Evolutionary conservation across 441 rosid genomes (phyloP).

Genomic region (Eruca vesicaria): DNA sequence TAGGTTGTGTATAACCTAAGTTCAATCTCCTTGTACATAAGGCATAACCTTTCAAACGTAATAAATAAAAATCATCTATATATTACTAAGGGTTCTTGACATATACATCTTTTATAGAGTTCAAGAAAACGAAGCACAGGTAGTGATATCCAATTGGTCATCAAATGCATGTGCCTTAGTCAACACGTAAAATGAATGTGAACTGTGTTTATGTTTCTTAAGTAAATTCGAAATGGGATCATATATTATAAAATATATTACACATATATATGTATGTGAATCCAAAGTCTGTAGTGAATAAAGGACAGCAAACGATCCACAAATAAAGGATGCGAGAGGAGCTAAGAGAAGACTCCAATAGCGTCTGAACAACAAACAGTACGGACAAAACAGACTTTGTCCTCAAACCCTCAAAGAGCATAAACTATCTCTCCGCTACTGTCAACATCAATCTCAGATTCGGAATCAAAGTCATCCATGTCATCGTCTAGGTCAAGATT

Average conservation of each 20-base stretch:
- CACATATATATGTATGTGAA: slow-evolving; percentile 21
- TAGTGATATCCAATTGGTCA: no score
- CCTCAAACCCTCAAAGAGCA: slow-evolving; percentile 37
- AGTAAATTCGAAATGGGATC: not conserved
- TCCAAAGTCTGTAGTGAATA: slow-evolving; percentile 14
- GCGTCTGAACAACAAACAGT: slow-evolving; percentile 17
- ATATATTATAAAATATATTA: slow-evolving; percentile 10
- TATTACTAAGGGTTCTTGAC: no score
- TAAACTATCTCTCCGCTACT: slow-evolving; percentile 71
- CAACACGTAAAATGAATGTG: not conserved
- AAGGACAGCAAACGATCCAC: slow-evolving; percentile 14
- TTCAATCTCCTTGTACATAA: no score
- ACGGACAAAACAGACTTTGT: slow-evolving; percentile 11
- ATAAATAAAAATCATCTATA: no score
- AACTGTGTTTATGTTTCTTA: not conserved
- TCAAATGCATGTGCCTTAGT: no score
- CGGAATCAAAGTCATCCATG: slow-evolving; percentile 61
- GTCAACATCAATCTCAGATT: slow-evolving; percentile 65
- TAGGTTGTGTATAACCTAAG: no score
- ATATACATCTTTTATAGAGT: no score
- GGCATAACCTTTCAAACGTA: no score
- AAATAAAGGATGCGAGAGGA: slow-evolving; percentile 11
- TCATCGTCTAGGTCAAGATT: slow-evolving; percentile 46
- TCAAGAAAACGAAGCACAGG: no score
- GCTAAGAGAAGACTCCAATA: slow-evolving; percentile 26